Conservation (phyloP, 2,329 filamentous ascomycete genomes). For the Cadophora gregata region DNA sequence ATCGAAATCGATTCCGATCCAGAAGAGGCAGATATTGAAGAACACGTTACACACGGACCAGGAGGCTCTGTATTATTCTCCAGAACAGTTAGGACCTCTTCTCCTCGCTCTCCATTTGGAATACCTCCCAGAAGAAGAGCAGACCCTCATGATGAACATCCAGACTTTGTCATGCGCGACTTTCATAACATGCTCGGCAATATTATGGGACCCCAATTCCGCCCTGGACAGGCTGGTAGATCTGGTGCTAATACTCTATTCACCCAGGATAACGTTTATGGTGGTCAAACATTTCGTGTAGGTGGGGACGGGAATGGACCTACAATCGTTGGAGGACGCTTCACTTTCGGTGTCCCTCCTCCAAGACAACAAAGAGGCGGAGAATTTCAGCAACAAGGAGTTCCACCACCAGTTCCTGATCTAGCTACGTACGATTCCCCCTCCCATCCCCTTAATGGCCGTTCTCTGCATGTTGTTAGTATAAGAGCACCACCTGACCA, state of each 20-base stretch:
- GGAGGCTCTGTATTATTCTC: conserved; percentile 39
- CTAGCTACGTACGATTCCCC: conserved; percentile 52
- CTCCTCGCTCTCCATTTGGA: conserved; percentile 8
- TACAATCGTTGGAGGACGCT: conserved; percentile 36
- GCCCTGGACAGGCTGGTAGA: conserved; percentile 39
- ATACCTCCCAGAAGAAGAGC: conserved; percentile 21
- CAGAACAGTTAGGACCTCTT: conserved; percentile 37
- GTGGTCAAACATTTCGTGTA: conserved; percentile 22
- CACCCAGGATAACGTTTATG: conserved; percentile 23
- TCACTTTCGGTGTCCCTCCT: conserved; percentile 42
- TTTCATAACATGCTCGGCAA: conserved; percentile 54
- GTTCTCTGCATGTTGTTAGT: conserved; percentile 33
- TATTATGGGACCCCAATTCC: conserved; percentile 47
- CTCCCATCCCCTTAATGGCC: conserved; percentile 29
- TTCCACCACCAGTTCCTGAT: conserved; percentile 52
- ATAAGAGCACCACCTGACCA: conserved; percentile 40
- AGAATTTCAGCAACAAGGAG: conserved; percentile 51
- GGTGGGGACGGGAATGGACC: conserved; percentile 35
- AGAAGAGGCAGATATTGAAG: conserved; percentile 64
- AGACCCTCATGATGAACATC: conserved; percentile 29
- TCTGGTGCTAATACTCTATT: conserved; percentile 42
- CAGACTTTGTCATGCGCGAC: conserved; percentile 43
- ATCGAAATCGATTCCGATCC: conserved; percentile 58
- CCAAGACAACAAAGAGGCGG: conserved; percentile 56
- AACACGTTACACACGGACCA: conserved; percentile 46